These are phyloP conservation scores for Pythium coloratum DNA, from an alignment of 352 stramenopile species.

Conservation along the genomic window DNA sequence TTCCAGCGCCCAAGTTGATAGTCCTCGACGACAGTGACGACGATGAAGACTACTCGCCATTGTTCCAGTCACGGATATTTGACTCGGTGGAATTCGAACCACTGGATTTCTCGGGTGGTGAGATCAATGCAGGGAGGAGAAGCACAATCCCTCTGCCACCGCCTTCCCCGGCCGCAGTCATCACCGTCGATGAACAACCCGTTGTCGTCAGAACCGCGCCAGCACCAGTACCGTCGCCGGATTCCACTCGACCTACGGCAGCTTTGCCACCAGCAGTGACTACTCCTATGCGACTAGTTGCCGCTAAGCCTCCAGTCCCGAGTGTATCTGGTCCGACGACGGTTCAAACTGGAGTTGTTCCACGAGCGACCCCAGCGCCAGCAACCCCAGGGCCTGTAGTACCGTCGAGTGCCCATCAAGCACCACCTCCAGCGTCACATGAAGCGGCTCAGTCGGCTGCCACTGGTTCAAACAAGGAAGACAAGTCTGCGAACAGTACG, in stretches of 20 bases:
- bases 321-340: not conserved
- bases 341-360: not conserved
- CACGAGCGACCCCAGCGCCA: not conserved
- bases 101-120: conserved; percentile 45
- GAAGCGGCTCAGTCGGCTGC: not conserved
- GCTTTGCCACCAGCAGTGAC: not conserved
- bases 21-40: conserved; percentile 25
- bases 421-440: not conserved
- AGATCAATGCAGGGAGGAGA: conserved; percentile 42
- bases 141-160: not conserved
- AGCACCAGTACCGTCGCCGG: not conserved
- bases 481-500: not conserved
- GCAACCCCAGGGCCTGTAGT: not conserved
- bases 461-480: not conserved
- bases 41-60: not conserved
- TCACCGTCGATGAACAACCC: not conserved
- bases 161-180: not conserved
- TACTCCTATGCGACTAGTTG: not conserved
- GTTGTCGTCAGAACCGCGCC: not conserved
- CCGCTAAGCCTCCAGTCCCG: too few species aligned
- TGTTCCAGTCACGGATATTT: conserved; percentile 46
- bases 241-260: not conserved
- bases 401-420: not conserved
- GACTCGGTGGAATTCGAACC: conserved; percentile 37
- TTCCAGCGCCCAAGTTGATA: conserved; percentile 5